Conservation (phyloP, 148 eudicot genomes). For the Salicornia ramosissima region DNA sequence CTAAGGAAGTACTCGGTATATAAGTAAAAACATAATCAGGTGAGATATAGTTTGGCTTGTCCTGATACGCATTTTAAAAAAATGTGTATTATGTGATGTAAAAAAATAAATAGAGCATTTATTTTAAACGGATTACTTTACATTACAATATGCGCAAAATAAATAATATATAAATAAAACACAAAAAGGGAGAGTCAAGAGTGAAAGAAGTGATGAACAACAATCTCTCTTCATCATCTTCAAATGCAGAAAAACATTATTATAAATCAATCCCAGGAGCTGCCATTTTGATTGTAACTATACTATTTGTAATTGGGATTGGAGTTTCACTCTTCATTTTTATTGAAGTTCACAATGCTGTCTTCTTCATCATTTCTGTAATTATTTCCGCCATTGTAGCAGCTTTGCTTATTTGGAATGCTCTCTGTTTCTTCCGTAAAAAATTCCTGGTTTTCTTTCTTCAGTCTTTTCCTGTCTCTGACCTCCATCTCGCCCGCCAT, state of each 20-base stretch:
- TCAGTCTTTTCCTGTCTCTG: slow-evolving; percentile 37
- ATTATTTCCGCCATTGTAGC: slow-evolving; percentile 28
- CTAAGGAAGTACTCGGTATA: too few species aligned
- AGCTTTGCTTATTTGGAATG: slow-evolving; percentile 37
- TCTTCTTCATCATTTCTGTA: slow-evolving; percentile 33
- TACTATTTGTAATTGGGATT: slow-evolving; percentile 32
- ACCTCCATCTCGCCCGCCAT: slow-evolving; percentile 37
- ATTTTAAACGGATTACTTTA: too few species aligned
- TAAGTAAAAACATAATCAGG: too few species aligned
- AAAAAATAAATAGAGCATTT: too few species aligned
- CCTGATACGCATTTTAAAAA: too few species aligned
- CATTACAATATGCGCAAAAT: too few species aligned
- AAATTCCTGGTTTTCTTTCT: slow-evolving; percentile 32
- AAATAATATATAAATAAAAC: not conserved
- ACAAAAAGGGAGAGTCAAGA: not conserved
- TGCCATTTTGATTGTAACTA: slow-evolving; percentile 29
- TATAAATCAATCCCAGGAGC: slow-evolving; percentile 29
- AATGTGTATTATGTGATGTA: too few species aligned
- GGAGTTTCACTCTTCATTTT: slow-evolving; percentile 40
- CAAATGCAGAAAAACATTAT: slow-evolving; percentile 21
- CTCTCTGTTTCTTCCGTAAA: slow-evolving; percentile 21
- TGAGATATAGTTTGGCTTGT: too few species aligned
- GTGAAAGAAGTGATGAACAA: slow-evolving; percentile 33
- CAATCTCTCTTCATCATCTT: slow-evolving; percentile 3
- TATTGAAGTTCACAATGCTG: slow-evolving; percentile 36